Evolutionary conservation across 306 rosid genomes (phyloP), one percentile per base, ranked within the genome.

Genomic region (Parietaria judaica): DNA sequence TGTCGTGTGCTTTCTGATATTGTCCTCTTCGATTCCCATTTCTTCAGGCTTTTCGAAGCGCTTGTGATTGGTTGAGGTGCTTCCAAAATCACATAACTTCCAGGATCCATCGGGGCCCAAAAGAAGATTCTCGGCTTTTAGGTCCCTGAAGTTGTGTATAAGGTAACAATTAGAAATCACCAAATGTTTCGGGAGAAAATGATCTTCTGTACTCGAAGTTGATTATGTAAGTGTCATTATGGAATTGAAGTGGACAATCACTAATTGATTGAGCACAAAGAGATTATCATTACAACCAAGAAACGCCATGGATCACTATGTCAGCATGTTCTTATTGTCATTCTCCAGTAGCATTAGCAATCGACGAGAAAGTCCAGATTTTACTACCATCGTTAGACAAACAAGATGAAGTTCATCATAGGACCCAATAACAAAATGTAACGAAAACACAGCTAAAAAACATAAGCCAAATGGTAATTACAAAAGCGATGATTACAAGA

Each of bases 11-110:
- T 92, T 92, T 80, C 99, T 88, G 83, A 92, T 92, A 80, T 84
- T 92, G 76, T 92, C 99, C 78, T 92, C 99, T 75, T 88, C 99
- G 65, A 92, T 79, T 53, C 99, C 99, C 99, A 92, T 92, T 72
- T 92, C 99, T 73, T 88, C 96, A 51, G 95, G 88, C 80, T 84
- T 92, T 78, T 86, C 96, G 62, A 87, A 92, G 31, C 95, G 81
- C 78, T 88, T 92, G 80, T 92, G 96, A 71, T 88, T 88, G 48
- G 96, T 88, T 50, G 94, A 84, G 66, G 83, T 80, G 79, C 99
- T 92, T 66, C 96, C 99, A 77, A 86, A 92, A 81, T 92, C 99
- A 79, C 99, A 92, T 74, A 92, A 82, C 64, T 88, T 92, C 96
- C 99, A 92, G 34, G 48, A 66, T 56, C 99, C 96, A 84, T 86